These are phyloP conservation scores for Penicillium sp. DNA, from an alignment of 2,329 filamentous ascomycete species.

Conservation along the genomic window DNA sequence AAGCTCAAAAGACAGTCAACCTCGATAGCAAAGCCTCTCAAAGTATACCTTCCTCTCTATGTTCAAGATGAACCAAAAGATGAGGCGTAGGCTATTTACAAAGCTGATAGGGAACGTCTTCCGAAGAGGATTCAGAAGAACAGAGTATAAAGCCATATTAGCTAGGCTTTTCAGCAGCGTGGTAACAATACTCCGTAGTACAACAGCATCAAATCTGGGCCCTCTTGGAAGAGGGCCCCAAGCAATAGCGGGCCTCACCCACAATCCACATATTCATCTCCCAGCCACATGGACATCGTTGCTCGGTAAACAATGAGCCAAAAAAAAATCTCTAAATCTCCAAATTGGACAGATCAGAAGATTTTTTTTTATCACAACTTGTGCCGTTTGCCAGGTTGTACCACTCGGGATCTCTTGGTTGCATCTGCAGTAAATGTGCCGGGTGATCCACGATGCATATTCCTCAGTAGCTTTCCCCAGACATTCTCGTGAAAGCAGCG, in stretches of 20 bases:
- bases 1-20: no score
- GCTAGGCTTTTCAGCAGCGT: neutral
- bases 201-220: neutral
- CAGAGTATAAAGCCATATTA: neutral
- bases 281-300: conserved; percentile 11
- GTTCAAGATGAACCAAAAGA: neutral
- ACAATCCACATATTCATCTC: conserved; percentile 12
- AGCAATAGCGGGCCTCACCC: conserved; percentile 7
- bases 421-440: conserved; percentile 1
- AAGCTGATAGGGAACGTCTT: neutral
- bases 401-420: conserved; percentile 3
- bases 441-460: conserved; percentile 22
- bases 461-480: conserved; percentile 10
- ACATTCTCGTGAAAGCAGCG: conserved; percentile 12
- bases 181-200: neutral
- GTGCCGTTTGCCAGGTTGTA: conserved; percentile 5
- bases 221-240: neutral
- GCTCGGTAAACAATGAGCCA: neutral
- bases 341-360: conserved; percentile 16
- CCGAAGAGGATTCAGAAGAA: neutral
- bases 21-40: no score
- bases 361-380: conserved; percentile 1
- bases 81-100: neutral
- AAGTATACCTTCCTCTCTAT: neutral
- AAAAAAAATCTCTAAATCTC: conserved; percentile 1